phyloP scores from a whole-genome alignment of 108 stramenopile genomes.

The Cyclostephanos invisitatus region DNA sequence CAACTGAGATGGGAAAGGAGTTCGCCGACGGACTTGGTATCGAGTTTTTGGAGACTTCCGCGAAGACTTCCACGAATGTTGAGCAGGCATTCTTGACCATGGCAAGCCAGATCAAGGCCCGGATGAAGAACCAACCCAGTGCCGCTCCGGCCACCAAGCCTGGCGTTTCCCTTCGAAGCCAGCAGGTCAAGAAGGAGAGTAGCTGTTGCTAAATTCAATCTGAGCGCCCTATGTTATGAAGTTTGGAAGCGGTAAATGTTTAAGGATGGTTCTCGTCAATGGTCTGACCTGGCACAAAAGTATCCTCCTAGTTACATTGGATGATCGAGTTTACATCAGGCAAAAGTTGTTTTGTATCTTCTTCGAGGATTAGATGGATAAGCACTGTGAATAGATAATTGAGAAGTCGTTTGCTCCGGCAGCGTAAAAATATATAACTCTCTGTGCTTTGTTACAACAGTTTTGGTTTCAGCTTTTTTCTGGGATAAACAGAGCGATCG shows the following conservation, averaged over 20 bases:
- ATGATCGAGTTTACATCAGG: not conserved
- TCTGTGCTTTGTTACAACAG: too few relatives aligned
- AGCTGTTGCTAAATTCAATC: constrained; percentile 77
- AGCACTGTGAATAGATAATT: too few relatives aligned
- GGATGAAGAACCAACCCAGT: constrained; percentile 94
- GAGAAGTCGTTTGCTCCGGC: too few relatives aligned
- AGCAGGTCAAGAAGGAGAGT: constrained; percentile 78
- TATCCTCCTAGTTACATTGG: not conserved
- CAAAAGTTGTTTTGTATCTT: not conserved
- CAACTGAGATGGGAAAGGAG: constrained; percentile 96
- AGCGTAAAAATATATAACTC: too few relatives aligned
- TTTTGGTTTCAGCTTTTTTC: too few relatives aligned
- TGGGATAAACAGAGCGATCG: too few relatives aligned
- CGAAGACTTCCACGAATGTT: constrained; percentile 98
- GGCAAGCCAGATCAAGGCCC: constrained; percentile 97
- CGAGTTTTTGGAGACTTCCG: constrained; percentile 98
- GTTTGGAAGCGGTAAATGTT: not conserved
- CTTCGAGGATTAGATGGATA: not conserved
- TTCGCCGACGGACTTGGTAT: constrained; percentile 98
- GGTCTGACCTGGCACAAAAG: not conserved
- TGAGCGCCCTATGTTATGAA: constrained; percentile 5
- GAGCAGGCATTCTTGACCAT: constrained; percentile 99
- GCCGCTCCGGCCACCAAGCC: constrained; percentile 74
- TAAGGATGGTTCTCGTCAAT: not conserved
- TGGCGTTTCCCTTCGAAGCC: constrained; percentile 75